Evolutionary conservation across 106 monocot species (phyloP).

Genomic region (Allium sativum): DNA sequence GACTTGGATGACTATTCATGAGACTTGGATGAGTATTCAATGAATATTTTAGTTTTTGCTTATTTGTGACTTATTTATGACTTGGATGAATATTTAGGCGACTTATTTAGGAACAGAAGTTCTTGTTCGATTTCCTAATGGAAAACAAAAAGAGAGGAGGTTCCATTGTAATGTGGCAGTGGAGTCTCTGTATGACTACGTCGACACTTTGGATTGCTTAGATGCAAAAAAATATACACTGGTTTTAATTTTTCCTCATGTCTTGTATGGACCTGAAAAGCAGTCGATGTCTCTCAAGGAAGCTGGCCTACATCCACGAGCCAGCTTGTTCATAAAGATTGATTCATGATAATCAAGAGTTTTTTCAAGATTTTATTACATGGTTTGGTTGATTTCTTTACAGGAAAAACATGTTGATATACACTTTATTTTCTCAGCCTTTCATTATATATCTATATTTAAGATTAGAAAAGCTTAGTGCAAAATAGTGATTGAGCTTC

Average conservation of each 20-base stretch:
- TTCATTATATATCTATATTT: no score
- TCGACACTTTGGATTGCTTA: conserved; percentile 71
- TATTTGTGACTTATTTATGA: no score
- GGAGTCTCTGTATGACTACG: conserved; percentile 58
- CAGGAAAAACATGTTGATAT: no score
- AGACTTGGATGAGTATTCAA: no score
- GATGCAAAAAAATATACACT: conserved; percentile 54
- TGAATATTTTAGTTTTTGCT: no score
- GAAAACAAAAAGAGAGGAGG: conserved; percentile 76
- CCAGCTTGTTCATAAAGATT: conserved; percentile 36
- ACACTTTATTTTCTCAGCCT: no score
- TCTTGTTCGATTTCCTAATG: conserved; percentile 63
- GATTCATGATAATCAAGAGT: conserved; percentile 14
- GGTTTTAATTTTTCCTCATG: conserved; percentile 66
- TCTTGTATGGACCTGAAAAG: conserved; percentile 62
- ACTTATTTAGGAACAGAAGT: conserved; percentile 19
- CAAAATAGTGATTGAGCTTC: no score
- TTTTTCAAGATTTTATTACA: no score
- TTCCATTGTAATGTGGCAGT: conserved; percentile 43
- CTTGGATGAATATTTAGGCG: no score
- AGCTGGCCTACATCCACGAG: conserved; percentile 46
- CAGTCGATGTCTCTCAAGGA: conserved; percentile 46
- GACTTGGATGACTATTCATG: no score
- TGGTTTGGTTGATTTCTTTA: no score
- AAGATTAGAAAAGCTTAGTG: no score